Conservation (phyloP, 495 filamentous ascomycete genomes). For the Neurospora hispaniola region DNA sequence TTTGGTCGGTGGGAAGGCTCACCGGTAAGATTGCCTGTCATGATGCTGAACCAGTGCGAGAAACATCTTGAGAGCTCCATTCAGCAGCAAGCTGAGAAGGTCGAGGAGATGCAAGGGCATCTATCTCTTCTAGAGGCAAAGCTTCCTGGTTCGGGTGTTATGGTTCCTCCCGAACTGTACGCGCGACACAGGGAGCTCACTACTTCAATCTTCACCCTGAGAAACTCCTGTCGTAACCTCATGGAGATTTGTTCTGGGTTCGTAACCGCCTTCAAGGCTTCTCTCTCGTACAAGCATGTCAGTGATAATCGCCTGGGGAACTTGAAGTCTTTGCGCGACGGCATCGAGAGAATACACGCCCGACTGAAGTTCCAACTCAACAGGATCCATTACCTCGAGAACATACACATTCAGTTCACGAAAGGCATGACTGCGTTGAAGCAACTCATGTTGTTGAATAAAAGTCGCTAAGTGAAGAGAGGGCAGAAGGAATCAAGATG, state of each 20-base stretch:
- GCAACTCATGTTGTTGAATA: neutral
- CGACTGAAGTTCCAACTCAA: neutral
- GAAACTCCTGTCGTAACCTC: neutral
- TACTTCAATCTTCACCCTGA: neutral
- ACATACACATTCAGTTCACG: neutral
- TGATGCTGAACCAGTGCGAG: neutral
- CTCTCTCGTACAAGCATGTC: neutral
- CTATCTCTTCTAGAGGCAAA: neutral
- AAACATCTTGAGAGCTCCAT: neutral
- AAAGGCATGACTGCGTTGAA: neutral
- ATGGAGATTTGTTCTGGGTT: neutral
- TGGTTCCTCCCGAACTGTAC: neutral
- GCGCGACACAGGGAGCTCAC: neutral
- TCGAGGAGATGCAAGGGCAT: neutral
- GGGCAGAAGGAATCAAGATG: neutral
- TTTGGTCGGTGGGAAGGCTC: neutral
- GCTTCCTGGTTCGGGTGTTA: neutral
- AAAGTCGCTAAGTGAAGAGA: neutral
- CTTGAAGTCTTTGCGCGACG: neutral
- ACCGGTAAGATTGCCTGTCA: accelerated
- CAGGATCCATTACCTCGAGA: neutral
- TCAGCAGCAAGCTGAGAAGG: neutral
- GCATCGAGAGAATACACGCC: neutral
- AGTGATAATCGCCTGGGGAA: neutral
- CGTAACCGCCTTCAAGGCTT: neutral